phyloP scores from a whole-genome alignment of 805 yeast genomes.

The Cyberlindnera amylophila region DNA sequence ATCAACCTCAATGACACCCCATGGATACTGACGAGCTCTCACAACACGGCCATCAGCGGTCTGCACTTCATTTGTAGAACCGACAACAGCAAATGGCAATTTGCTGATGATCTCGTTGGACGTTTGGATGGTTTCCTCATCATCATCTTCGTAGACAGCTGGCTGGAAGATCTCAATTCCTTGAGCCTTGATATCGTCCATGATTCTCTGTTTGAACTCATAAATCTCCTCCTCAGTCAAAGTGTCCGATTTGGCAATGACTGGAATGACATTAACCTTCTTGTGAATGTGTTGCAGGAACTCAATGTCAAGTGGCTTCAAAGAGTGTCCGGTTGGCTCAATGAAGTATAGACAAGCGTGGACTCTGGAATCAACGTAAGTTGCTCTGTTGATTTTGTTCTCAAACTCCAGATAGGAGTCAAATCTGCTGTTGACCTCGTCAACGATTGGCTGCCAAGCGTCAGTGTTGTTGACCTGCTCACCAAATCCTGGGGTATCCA shows the following conservation, averaged over 20 bases:
- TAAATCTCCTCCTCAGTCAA: slow-evolving; percentile 81
- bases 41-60: slow-evolving; percentile 71
- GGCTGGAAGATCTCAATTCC: slow-evolving; percentile 77
- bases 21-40: slow-evolving; percentile 91
- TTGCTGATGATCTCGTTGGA: slow-evolving; percentile 63
- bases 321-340: slow-evolving; percentile 95
- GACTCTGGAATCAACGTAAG: slow-evolving; percentile 74
- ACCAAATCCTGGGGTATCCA: slow-evolving; percentile 94
- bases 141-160: slow-evolving; percentile 72
- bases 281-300: slow-evolving; percentile 85
- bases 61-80: slow-evolving; percentile 73
- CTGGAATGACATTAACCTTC: slow-evolving; percentile 90
- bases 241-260: slow-evolving; percentile 93
- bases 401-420: slow-evolving; percentile 88
- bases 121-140: slow-evolving; percentile 70
- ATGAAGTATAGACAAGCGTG: slow-evolving; percentile 93
- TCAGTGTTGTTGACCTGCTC: slow-evolving; percentile 77
- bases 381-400: slow-evolving; percentile 71
- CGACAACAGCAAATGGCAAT: slow-evolving; percentile 92
- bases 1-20: slow-evolving; percentile 96
- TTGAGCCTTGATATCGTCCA: slow-evolving; percentile 71
- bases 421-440: slow-evolving; percentile 81
- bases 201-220: slow-evolving; percentile 71
- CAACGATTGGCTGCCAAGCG: slow-evolving; percentile 87
- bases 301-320: slow-evolving; percentile 83